Percentiles rank a stretch among this genome's conserved stretches.
phyloP scores from a whole-genome alignment of 768 basidiomycete species.

The Trametes gibbosa region DNA sequence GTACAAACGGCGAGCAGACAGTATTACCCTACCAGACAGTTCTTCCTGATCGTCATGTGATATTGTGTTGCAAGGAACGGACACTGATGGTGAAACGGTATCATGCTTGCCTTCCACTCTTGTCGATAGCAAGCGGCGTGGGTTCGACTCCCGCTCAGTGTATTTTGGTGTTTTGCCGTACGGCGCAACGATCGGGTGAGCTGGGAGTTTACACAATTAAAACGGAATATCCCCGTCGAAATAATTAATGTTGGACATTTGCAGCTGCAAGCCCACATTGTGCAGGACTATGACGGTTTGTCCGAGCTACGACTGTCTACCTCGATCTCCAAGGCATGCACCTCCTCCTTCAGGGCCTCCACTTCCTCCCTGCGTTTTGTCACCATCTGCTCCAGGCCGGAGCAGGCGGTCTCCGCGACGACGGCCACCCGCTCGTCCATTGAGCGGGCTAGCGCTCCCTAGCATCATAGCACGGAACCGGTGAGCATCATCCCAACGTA shows the following conservation, averaged over 20 bases:
- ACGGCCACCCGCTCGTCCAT: slow-evolving; percentile 52
- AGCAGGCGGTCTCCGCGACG: slow-evolving; percentile 49
- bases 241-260: too few species aligned
- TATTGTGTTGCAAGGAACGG: too few species aligned
- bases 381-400: slow-evolving; percentile 41
- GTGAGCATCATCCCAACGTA: slow-evolving; percentile 3
- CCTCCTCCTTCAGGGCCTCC: slow-evolving; percentile 40
- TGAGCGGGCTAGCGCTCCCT: slow-evolving; percentile 47
- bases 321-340: slow-evolving; percentile 38
- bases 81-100: slow-evolving; percentile 37
- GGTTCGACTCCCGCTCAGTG: slow-evolving; percentile 28
- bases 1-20: too few species aligned
- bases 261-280: too few species aligned
- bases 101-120: slow-evolving; percentile 82
- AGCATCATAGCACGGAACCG: not conserved
- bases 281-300: not conserved
- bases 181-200: too few species aligned
- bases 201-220: too few species aligned
- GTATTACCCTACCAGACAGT: too few species aligned
- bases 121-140: slow-evolving; percentile 25
- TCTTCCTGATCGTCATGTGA: too few species aligned
- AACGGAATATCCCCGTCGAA: too few species aligned
- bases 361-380: slow-evolving; percentile 45
- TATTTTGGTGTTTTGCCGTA: slow-evolving; percentile 8
- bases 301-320: not conserved